phyloP scores from a whole-genome alignment of 306 rosid genomes.

The Fragaria ananassa region DNA sequence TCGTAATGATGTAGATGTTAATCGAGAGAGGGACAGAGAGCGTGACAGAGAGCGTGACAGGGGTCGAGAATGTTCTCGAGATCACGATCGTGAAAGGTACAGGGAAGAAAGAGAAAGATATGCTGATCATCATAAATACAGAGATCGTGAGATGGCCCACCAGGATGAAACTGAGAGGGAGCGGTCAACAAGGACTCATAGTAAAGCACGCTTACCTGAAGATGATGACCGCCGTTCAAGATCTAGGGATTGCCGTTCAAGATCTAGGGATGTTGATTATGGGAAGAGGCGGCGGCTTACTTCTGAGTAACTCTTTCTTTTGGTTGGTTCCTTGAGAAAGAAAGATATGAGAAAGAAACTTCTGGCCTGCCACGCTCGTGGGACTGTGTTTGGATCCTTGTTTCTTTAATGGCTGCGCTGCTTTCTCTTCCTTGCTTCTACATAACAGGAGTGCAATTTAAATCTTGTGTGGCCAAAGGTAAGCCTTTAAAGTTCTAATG shows the following conservation, averaged over 20 bases:
- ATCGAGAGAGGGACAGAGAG: conserved; percentile 62
- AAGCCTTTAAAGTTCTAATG: conserved; percentile 23
- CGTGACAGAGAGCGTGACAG: conserved; percentile 61
- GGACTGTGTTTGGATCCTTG: conserved; percentile 40
- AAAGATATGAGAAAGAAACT: conserved; percentile 25
- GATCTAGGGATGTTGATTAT: conserved; percentile 90
- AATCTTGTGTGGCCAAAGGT: conserved; percentile 40
- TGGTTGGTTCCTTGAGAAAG: conserved; percentile 29
- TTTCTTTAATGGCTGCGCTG: conserved; percentile 41
- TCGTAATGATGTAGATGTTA: conserved; percentile 69
- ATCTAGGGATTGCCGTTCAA: conserved; percentile 80
- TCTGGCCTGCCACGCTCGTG: conserved; percentile 37
- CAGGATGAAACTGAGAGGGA: conserved; percentile 92
- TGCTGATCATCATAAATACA: conserved; percentile 84
- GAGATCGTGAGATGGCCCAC: conserved; percentile 71
- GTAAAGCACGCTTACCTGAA: conserved; percentile 67
- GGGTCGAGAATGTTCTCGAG: conserved; percentile 57
- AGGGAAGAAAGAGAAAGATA: conserved; percentile 80
- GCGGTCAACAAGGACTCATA: conserved; percentile 73
- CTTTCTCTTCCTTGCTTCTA: conserved; percentile 41
- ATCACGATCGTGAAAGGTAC: conserved; percentile 63
- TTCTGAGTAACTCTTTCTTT: conserved; percentile 55
- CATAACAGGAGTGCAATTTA: conserved; percentile 33
- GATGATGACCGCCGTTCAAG: conserved; percentile 83
- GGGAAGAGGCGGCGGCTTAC: conserved; percentile 89